Evolutionary conservation across 2,329 filamentous ascomycete species (phyloP), one percentile per base, ranked within the genome.

Genomic region (Penicillium sp.): DNA sequence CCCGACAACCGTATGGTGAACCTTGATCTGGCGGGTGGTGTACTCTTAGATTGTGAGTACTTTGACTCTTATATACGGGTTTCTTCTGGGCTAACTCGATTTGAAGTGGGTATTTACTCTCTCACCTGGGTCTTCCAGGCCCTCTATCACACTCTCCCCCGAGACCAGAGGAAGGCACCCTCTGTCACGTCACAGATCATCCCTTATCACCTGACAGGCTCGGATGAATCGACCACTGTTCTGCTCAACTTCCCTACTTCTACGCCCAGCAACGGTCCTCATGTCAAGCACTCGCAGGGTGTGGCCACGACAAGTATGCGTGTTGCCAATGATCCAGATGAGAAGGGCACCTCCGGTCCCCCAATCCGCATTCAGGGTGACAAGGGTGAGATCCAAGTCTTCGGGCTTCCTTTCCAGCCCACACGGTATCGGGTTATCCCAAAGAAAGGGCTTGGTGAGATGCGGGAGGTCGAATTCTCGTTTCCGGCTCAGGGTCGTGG

Each of bases 51-150:
- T 74, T 80, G 78, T 81, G 64, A 65, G 77, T 71, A 19, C 7
- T 50, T 10, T 6, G 37, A 29, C 11, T 26, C 21, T 16, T 27
- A 8, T 19, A 5, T 16, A 23, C 27, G 5, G n/a, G 19, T 2
- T 2, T 39, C 2, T 39, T 39, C 31, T 42, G 45, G 27, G 19
- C 54, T 51, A 25, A 29, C 49, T 33, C 9, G 14, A 7, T 26
- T 11, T 29, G 16, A n/a, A 77, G 75, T 96, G 56, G 92, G 92
- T 60, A 89, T 96, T 74, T 96, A 96, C 79, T 86, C 90, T 47
- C 77, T 96, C 60, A 96, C 91, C 31, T 96, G 92, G 92, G 84
- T 95, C 50, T 96, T 93, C 82, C 91, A 96, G 77, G 89, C 88
- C 45, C 83, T 96, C 27, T 96, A 96, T 77, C 90, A 92, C 73